Base-by-base conservation (phyloP, 2,329 filamentous ascomycete genomes). In the Epichloe brachyelytri region DNA sequence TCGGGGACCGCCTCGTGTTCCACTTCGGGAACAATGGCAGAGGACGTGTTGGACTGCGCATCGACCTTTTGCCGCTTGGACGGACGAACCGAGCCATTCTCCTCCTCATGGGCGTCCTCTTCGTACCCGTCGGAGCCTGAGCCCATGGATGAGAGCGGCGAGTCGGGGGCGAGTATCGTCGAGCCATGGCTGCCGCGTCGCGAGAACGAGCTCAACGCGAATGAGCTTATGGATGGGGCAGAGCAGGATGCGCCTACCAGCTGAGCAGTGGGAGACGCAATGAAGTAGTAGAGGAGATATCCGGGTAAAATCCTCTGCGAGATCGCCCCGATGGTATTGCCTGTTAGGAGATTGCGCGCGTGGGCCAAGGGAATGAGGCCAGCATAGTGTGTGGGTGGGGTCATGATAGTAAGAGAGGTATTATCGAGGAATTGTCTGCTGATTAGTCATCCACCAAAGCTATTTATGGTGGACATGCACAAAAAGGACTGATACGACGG, bases 51-150 rank as follows among this genome's bases (percentile, higher is more conserved):
- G 22, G 72, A 75, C 26, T 68, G 68, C 51, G 64, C 67, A 46
- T 69, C 69, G 17, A 72, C 56, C 59, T 74, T 72, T 53, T 73
- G 67, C 40, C 75, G 71, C 65, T 78, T 73, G 14, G 72, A 63
- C 8, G 73, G 72, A 30, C 69, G 70, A 17, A 66, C 57, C 19
- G 70, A 65, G 22, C 63, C 60, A 38, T 57, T 71, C 30, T 72
- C 66, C 41, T 67, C 63, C 22, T 73, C 72, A 41, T 68, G 66
- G 15, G 55, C 67, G 19, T 75, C 72, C 43, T 75, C 71, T 45
- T 76, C 71, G 49, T 69, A 74, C 17, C 66, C 68, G 48, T 73
- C 72, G 17, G 53, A 54, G 45, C 70, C 71, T 4, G 71, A 70
- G 19, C 66, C 67, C 60, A 73, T 66, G 4, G 72, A 74, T 33